Conservation (phyloP, 495 filamentous ascomycete species). For the Penicillium paradoxum region DNA sequence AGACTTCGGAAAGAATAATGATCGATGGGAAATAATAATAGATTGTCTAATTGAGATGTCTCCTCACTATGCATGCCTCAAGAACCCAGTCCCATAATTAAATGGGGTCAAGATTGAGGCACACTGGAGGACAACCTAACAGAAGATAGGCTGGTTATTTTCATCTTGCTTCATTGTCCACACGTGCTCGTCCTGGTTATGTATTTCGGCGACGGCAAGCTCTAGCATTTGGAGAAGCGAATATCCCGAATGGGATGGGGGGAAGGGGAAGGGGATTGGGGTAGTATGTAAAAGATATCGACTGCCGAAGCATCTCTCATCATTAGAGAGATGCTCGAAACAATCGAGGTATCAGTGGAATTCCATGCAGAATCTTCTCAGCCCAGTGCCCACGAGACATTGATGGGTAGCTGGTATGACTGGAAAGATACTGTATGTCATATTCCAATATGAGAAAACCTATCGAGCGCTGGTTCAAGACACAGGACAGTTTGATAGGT, state of each 20-base stretch:
- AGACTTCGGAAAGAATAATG: neutral
- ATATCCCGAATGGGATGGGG: constrained; percentile 1
- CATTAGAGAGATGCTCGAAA: neutral
- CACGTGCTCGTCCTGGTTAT: constrained; percentile 55
- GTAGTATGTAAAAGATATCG: neutral
- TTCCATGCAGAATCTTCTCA: neutral
- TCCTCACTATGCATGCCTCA: constrained; percentile 41
- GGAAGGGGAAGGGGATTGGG: neutral
- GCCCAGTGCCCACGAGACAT: constrained; percentile 14
- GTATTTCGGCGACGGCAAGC: constrained; percentile 55
- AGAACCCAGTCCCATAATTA: constrained; percentile 48
- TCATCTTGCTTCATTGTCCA: constrained; percentile 64
- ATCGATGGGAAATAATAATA: constrained; percentile 1
- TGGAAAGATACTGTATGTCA: neutral
- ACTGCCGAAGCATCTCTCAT: neutral
- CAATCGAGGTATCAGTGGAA: neutral
- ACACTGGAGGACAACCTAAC: constrained; percentile 36
- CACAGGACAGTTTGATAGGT: neutral
- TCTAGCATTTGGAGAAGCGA: constrained; percentile 62
- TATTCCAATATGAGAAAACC: neutral
- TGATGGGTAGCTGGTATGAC: constrained; percentile 11
- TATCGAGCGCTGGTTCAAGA: neutral
- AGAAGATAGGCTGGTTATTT: constrained; percentile 25
- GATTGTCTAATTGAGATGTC: constrained; percentile 23
- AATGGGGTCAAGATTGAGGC: constrained; percentile 47